Evolutionary conservation across 768 basidiomycete species (phyloP).

Genomic region (Pulveroboletus frians): DNA sequence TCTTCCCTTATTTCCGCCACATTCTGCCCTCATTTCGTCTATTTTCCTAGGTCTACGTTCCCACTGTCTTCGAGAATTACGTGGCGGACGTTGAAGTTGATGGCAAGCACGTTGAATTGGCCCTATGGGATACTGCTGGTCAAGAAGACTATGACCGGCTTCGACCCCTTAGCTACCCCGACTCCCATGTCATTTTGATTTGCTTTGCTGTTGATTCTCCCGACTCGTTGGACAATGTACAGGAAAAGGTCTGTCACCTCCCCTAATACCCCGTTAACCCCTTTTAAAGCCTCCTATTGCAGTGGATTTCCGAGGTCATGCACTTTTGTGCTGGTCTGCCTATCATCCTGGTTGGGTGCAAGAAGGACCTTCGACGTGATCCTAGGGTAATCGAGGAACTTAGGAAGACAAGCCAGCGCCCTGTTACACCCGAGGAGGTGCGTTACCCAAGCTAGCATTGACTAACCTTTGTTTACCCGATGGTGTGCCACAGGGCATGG

Average conservation of each 20-base stretch:
- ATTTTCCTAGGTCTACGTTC: conserved; percentile 82
- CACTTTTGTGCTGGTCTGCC: conserved; percentile 95
- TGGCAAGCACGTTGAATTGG: conserved; percentile 96
- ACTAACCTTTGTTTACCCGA: background rate
- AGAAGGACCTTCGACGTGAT: conserved; percentile 97
- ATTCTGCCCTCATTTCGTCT: background rate
- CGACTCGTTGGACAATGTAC: conserved; percentile 98
- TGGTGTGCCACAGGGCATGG: conserved; percentile 65
- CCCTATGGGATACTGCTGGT: conserved; percentile 99
- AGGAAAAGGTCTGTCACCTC: conserved; percentile 81
- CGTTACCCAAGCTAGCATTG: conserved; percentile 10
- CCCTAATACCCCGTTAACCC: conserved; percentile 2
- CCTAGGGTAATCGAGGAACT: conserved; percentile 91
- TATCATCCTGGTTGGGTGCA: conserved; percentile 96
- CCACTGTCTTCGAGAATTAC: conserved; percentile 99
- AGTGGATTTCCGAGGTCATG: conserved; percentile 99
- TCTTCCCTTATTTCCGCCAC: background rate
- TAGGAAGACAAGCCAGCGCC: conserved; percentile 88
- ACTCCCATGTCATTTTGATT: conserved; percentile 99
- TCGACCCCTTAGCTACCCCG: conserved; percentile 94
- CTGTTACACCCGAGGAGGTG: conserved; percentile 91
- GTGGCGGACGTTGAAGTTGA: conserved; percentile 99
- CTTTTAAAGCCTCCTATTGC: conserved; percentile 9
- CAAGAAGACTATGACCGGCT: conserved; percentile 99
- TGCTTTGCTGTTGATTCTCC: conserved; percentile 98